phyloP scores from a whole-genome alignment of 148 eudicot genomes.

The Beta vulgaris region DNA sequence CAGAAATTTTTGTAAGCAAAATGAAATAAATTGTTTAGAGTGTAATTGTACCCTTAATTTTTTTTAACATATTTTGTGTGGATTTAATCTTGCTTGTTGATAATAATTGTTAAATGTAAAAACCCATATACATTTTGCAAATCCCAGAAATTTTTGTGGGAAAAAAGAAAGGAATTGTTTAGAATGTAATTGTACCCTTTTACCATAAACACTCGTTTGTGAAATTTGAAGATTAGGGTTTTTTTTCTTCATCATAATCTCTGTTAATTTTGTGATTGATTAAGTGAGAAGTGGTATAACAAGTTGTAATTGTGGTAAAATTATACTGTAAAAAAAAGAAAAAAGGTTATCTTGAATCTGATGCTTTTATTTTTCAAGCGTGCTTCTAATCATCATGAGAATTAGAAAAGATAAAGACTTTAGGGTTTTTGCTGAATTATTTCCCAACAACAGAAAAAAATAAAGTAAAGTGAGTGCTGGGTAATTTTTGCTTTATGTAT shows the following conservation, averaged over 20 bases:
- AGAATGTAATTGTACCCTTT: neutral
- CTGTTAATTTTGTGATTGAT: neutral
- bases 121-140: neutral
- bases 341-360: neutral
- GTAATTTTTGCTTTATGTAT: too few relatives aligned
- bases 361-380: neutral
- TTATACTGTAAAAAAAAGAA: neutral
- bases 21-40: too few relatives aligned
- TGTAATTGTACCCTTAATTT: neutral
- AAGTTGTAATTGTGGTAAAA: neutral
- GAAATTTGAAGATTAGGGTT: constrained; percentile 6
- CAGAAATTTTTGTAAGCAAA: neutral
- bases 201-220: neutral
- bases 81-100: too few relatives aligned
- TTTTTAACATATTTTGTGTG: too few relatives aligned
- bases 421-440: neutral
- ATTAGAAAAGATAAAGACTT: neutral
- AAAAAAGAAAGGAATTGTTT: neutral
- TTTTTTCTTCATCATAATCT: too few relatives aligned
- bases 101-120: too few relatives aligned
- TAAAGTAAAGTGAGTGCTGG: neutral
- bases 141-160: neutral
- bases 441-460: neutral
- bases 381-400: neutral
- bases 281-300: neutral